Conservation (phyloP, 2,329 filamentous ascomycete species). For the Corinectria fuckeliana region DNA sequence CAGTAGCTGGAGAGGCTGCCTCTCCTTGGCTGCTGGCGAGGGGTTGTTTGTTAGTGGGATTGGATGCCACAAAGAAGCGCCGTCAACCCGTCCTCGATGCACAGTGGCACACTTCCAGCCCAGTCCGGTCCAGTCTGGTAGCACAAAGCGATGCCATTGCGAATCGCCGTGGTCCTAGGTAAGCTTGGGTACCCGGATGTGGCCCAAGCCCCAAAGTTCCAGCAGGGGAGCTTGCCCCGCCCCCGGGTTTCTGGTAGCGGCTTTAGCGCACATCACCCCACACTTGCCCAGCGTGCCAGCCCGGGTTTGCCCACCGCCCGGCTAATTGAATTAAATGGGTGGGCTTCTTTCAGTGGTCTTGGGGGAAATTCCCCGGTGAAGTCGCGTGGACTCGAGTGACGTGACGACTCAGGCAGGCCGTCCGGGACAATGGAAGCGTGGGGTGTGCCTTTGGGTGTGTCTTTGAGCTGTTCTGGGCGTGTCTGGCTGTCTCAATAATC, state of each 20-base stretch:
- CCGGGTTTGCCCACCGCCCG: constrained; percentile 9
- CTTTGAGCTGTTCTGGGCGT: neutral
- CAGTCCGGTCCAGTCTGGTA: no score
- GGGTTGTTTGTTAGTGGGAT: neutral
- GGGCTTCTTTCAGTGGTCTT: neutral
- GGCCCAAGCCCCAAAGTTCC: neutral
- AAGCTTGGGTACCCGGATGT: no score
- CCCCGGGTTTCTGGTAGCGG: constrained; percentile 21
- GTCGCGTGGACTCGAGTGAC: constrained; percentile 9
- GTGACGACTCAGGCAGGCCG: constrained; percentile 2
- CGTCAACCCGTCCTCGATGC: neutral
- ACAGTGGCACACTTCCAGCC: no score
- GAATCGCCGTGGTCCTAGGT: no score
- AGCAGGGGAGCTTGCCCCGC: constrained; percentile 11
- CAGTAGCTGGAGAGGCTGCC: neutral
- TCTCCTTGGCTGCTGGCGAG: neutral
- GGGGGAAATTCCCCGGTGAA: neutral
- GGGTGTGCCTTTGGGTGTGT: neutral
- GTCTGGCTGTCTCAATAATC: neutral
- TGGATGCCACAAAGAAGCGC: neutral
- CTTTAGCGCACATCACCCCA: constrained; percentile 21
- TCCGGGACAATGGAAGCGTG: neutral
- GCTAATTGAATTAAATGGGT: constrained; percentile 5
- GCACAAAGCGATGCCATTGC: no score
- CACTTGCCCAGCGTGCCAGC: constrained; percentile 13